These are phyloP conservation scores for Dendrobium nobile DNA, from an alignment of 106 monocot species.

Conservation along the genomic window DNA sequence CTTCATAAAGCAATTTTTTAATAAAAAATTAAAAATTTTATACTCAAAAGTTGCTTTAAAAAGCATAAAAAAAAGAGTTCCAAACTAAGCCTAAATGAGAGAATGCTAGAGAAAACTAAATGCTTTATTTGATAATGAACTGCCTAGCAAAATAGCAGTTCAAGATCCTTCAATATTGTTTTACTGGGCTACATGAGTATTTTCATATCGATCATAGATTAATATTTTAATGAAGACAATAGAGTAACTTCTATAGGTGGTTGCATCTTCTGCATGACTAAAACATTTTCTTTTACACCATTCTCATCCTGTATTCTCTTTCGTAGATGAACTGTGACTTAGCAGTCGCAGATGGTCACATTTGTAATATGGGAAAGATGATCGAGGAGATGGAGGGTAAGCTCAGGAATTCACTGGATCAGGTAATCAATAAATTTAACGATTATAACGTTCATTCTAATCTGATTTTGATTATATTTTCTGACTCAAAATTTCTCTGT, in stretches of 20 bases:
- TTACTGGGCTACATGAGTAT: no score
- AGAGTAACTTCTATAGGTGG: neutral
- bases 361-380: slow-evolving; percentile 99
- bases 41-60: no score
- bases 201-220: neutral
- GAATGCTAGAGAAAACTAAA: no score
- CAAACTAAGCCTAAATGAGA: no score
- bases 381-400: slow-evolving; percentile 99
- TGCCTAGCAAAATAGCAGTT: no score
- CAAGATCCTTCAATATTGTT: no score
- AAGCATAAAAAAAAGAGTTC: no score
- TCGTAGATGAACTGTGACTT: slow-evolving; percentile 65
- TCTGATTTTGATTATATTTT: neutral
- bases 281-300: neutral
- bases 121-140: no score
- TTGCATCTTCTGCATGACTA: neutral
- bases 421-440: slow-evolving; percentile 30
- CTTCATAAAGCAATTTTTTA: no score
- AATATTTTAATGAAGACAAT: neutral
- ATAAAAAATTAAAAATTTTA: no score
- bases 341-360: slow-evolving; percentile 70
- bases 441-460: neutral
- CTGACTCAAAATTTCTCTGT: neutral
- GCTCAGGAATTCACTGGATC: slow-evolving; percentile 87
- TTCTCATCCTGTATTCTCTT: neutral